Evolutionary conservation across 2,329 filamentous ascomycete genomes (phyloP).

Genomic region (Didymella segeticola): DNA sequence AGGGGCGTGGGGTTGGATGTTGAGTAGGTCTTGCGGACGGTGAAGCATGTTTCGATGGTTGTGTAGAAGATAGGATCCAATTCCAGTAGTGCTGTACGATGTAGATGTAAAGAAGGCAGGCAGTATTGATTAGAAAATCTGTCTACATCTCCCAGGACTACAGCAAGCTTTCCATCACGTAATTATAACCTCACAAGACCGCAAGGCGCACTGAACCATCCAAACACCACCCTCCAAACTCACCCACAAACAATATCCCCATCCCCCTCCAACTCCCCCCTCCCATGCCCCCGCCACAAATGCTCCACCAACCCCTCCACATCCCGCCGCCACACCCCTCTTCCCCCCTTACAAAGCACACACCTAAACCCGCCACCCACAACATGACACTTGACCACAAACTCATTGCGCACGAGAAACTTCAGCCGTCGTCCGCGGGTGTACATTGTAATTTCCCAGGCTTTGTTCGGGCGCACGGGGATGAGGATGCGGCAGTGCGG

Average conservation of each 20-base stretch:
- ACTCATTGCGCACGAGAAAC: conserved; percentile 38
- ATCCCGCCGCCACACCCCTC: conserved; percentile 27
- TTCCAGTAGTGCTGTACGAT: too few relatives aligned
- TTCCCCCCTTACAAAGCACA: conserved; percentile 36
- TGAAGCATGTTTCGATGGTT: too few relatives aligned
- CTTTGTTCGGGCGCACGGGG: conserved; percentile 28
- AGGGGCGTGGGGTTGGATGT: conserved; percentile 9
- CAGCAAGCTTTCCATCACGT: too few relatives aligned
- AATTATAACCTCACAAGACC: too few relatives aligned
- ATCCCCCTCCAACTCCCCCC: conserved; percentile 36
- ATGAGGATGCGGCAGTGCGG: conserved; percentile 37
- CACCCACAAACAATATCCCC: conserved; percentile 30
- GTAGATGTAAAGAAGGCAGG: too few relatives aligned
- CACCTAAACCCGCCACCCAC: conserved; percentile 40
- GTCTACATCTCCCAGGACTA: too few relatives aligned
- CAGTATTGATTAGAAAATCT: too few relatives aligned
- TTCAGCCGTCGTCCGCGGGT: conserved; percentile 14
- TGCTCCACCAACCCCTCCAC: conserved; percentile 40
- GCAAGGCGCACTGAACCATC: too few relatives aligned
- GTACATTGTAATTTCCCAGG: conserved; percentile 40
- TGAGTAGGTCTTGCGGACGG: too few relatives aligned
- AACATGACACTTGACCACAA: conserved; percentile 43
- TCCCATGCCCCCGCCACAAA: conserved; percentile 42
- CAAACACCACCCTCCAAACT: too few relatives aligned
- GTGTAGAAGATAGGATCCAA: too few relatives aligned